Conservation (phyloP, 2,329 filamentous ascomycete species). For the Cercospora sp. region DNA sequence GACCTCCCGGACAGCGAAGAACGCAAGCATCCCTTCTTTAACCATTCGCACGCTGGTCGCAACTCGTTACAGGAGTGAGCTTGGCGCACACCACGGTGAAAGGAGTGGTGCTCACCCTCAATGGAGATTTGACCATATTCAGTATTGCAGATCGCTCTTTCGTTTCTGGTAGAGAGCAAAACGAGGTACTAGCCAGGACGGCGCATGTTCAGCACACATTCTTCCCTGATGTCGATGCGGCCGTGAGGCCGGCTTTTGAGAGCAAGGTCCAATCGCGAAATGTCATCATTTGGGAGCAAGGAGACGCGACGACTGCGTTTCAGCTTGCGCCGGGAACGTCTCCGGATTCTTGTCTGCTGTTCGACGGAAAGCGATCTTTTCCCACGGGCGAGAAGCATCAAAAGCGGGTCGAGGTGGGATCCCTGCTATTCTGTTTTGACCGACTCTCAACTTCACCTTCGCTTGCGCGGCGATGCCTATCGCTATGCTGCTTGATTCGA, state of each 20-base stretch:
- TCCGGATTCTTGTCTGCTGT: conserved; percentile 2
- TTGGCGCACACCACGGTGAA: neutral
- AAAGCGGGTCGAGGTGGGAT: neutral
- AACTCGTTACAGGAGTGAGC: neutral
- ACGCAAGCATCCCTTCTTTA: neutral
- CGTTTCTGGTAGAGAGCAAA: neutral
- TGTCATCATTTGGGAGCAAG: neutral
- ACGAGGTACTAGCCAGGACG: neutral
- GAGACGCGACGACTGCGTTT: neutral
- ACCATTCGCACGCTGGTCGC: neutral
- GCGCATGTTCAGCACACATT: neutral
- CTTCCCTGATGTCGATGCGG: neutral
- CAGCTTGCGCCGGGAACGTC: neutral
- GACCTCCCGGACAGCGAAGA: neutral
- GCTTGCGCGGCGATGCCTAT: neutral
- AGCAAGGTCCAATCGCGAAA: neutral
- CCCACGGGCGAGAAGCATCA: neutral
- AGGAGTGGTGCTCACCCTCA: neutral
- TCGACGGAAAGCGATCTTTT: conserved; percentile 1
- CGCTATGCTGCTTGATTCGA: neutral
- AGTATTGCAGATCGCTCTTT: neutral
- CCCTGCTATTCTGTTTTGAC: neutral
- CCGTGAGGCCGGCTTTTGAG: neutral
- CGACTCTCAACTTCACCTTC: neutral
- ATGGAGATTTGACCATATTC: neutral